Percentiles rank a stretch among this genome's conserved stretches.
These are phyloP conservation scores for Daldinia childiae DNA, from an alignment of 495 filamentous ascomycete genomes.

Conservation along the genomic window DNA sequence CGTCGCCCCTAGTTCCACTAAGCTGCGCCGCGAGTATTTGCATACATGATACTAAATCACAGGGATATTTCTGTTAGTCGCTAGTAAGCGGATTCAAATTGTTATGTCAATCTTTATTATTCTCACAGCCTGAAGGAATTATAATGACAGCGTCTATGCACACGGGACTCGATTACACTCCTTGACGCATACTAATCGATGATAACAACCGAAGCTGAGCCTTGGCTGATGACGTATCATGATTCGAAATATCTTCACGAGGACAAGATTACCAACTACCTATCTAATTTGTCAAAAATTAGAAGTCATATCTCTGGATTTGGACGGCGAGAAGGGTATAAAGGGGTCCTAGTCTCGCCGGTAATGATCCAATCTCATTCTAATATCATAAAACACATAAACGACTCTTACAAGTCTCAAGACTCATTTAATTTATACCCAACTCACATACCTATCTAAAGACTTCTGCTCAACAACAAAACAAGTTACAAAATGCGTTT, in stretches of 20 bases:
- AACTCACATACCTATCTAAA: background rate
- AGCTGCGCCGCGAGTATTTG: background rate
- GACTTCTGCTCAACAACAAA: background rate
- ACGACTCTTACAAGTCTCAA: background rate
- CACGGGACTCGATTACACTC: background rate
- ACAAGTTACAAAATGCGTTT: conserved; percentile 1
- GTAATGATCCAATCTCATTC: background rate
- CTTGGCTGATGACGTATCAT: background rate
- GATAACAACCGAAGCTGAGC: background rate
- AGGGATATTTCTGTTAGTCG: background rate
- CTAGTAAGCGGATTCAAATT: background rate
- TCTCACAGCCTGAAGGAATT: background rate
- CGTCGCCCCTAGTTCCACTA: background rate
- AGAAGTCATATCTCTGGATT: background rate
- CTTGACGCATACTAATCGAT: background rate
- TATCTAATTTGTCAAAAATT: background rate
- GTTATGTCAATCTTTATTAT: background rate
- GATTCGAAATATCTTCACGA: background rate
- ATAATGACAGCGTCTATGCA: background rate
- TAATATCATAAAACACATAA: background rate
- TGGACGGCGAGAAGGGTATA: background rate
- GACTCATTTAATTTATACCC: background rate
- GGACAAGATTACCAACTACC: background rate
- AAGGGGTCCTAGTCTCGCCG: background rate
- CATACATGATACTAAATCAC: background rate